Conservation (phyloP, 352 stramenopile genomes). For the Pythium chondricola region DNA sequence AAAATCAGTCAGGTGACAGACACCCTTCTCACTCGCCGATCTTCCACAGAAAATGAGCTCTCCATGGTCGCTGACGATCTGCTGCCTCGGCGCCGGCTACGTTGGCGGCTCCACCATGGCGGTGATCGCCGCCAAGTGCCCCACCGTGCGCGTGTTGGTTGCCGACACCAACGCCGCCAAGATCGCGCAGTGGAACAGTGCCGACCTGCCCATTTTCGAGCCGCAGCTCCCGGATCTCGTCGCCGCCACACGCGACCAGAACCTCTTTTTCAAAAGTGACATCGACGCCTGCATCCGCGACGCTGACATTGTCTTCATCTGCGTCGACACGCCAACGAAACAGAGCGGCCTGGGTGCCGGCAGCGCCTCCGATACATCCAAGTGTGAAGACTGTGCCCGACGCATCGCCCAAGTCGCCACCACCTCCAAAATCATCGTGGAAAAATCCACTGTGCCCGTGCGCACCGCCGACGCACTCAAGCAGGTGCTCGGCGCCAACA, state of each 20-base stretch:
- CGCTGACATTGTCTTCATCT: conserved; percentile 99
- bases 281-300: conserved; percentile 95
- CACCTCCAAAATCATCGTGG: conserved; percentile 95
- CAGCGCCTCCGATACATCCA: conserved; percentile 98
- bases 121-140: conserved; percentile 97
- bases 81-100: conserved; percentile 98
- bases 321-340: conserved; percentile 99
- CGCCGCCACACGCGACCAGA: conserved; percentile 85
- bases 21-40: too few relatives aligned
- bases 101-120: conserved; percentile 99
- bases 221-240: conserved; percentile 97
- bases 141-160: conserved; percentile 96
- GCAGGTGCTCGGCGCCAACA: conserved; percentile 94
- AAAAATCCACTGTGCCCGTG: conserved; percentile 99
- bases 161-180: conserved; percentile 94
- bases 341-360: conserved; percentile 95
- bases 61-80: conserved; percentile 91
- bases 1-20: too few relatives aligned
- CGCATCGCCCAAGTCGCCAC: conserved; percentile 94
- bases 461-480: conserved; percentile 96
- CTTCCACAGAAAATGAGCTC: too few relatives aligned
- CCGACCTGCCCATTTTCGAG: conserved; percentile 98
- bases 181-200: conserved; percentile 97
- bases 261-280: conserved; percentile 99
- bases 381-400: conserved; percentile 97